Conservation (phyloP, 257 asterid species). For the Ligustrum vulgare region DNA sequence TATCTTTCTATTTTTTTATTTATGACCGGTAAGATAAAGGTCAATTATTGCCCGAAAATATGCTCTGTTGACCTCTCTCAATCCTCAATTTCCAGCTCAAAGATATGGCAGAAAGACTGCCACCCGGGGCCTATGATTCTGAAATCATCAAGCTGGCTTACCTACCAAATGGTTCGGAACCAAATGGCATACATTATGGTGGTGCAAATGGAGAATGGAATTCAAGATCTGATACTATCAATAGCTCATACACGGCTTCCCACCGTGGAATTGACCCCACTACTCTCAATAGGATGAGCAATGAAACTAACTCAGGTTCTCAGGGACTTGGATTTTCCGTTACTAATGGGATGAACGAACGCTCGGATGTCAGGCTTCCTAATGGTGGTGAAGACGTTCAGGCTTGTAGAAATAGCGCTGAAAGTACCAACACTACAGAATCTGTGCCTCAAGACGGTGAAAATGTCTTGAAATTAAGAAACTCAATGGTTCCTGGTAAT, state of each 20-base stretch:
- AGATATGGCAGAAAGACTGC: constrained; percentile 91
- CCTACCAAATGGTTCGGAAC: constrained; percentile 67
- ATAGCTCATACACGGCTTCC: constrained; percentile 40
- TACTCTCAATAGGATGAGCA: constrained; percentile 35
- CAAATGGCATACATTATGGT: constrained; percentile 44
- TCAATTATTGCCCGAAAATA: background rate
- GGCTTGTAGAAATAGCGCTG: constrained; percentile 46
- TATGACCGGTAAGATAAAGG: background rate
- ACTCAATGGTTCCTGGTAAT: constrained; percentile 41
- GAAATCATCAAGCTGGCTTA: constrained; percentile 61
- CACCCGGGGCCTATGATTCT: constrained; percentile 73
- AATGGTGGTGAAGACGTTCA: constrained; percentile 49
- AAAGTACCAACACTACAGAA: constrained; percentile 41
- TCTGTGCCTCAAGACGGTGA: constrained; percentile 45
- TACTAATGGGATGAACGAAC: constrained; percentile 42
- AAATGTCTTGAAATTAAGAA: constrained; percentile 52
- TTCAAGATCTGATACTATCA: constrained; percentile 44
- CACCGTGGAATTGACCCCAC: constrained; percentile 40
- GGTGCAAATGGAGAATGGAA: constrained; percentile 51
- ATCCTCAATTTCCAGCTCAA: constrained; percentile 58
- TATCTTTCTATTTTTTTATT: background rate
- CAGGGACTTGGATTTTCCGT: constrained; percentile 36
- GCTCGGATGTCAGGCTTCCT: constrained; percentile 38
- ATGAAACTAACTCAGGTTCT: constrained; percentile 32
- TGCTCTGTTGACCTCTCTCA: constrained; percentile 1